A percentile compares a stretch with the other conserved stretches of the same genome.
These are phyloP conservation scores for Hawksworthiomyces lignivorus DNA, from an alignment of 2,329 filamentous ascomycete species.

Conservation along the genomic window DNA sequence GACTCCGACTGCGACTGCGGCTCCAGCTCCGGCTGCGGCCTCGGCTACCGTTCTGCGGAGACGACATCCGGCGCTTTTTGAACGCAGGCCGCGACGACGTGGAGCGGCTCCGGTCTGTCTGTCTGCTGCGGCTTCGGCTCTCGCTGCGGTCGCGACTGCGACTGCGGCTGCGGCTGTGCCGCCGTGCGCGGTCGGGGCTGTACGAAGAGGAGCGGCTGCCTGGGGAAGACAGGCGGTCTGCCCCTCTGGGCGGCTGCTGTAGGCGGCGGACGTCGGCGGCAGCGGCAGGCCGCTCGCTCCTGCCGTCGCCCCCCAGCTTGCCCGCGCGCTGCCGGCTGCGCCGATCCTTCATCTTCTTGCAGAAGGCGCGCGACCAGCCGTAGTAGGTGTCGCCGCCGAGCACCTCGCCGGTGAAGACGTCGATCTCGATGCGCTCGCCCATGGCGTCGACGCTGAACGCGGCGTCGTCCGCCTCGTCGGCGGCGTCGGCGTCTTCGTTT, in stretches of 20 bases:
- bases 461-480: slow-evolving; percentile 32
- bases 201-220: too few relatives aligned
- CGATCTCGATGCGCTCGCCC: slow-evolving; percentile 58
- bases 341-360: slow-evolving; percentile 67
- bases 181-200: too few relatives aligned
- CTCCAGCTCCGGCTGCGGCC: slow-evolving; percentile 21
- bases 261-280: not conserved
- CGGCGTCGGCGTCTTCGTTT: slow-evolving; percentile 33
- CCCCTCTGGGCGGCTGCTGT: too few relatives aligned
- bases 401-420: slow-evolving; percentile 59
- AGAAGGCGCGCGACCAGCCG: slow-evolving; percentile 77
- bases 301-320: not conserved
- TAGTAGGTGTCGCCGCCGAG: slow-evolving; percentile 70
- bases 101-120: too few relatives aligned
- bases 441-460: slow-evolving; percentile 64
- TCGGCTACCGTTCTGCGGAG: slow-evolving; percentile 20
- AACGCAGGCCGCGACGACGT: slow-evolving; percentile 29
- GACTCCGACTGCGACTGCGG: slow-evolving; percentile 17
- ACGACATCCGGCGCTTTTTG: slow-evolving; percentile 32
- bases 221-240: not conserved
- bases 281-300: not conserved
- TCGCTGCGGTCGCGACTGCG: slow-evolving; percentile 22
- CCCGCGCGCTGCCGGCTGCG: slow-evolving; percentile 21
- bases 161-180: slow-evolving; percentile 9
- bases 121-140: not conserved